phyloP scores from a whole-genome alignment of 2,329 filamentous ascomycete species.

The Pseudocercospora vitis region DNA sequence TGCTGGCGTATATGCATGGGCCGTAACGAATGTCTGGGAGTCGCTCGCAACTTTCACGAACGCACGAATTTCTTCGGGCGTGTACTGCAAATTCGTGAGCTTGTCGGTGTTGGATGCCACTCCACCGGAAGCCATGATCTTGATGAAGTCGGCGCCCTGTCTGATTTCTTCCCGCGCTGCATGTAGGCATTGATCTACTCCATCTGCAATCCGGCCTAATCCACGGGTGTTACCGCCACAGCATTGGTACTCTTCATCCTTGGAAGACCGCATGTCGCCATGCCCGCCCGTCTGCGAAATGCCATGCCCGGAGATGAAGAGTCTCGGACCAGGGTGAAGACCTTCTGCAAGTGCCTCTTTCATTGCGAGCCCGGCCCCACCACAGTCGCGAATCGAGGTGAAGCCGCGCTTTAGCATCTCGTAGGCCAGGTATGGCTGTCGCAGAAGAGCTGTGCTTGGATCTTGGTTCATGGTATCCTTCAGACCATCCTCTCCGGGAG shows the following conservation, averaged over 20 bases:
- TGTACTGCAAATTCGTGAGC: slow-evolving; percentile 58
- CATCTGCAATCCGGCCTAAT: slow-evolving; percentile 53
- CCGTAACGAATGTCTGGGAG: slow-evolving; percentile 56
- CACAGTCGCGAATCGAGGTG: slow-evolving; percentile 59
- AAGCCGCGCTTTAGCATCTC: slow-evolving; percentile 60
- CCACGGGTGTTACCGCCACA: slow-evolving; percentile 48
- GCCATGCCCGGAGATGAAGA: slow-evolving; percentile 57
- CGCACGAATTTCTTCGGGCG: slow-evolving; percentile 56
- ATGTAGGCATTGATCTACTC: slow-evolving; percentile 56
- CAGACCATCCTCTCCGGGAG: slow-evolving; percentile 45
- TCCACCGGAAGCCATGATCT: slow-evolving; percentile 59
- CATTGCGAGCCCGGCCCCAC: slow-evolving; percentile 56
- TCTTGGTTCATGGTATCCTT: slow-evolving; percentile 41
- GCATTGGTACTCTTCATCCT: slow-evolving; percentile 49
- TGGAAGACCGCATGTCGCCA: slow-evolving; percentile 52
- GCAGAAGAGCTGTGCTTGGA: slow-evolving; percentile 42
- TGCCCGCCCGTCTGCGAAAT: slow-evolving; percentile 62
- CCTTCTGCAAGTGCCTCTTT: slow-evolving; percentile 59
- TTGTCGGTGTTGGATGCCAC: slow-evolving; percentile 58
- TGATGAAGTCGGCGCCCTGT: slow-evolving; percentile 60
- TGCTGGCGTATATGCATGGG: slow-evolving; percentile 58
- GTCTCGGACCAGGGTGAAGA: slow-evolving; percentile 55
- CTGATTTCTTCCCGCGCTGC: slow-evolving; percentile 57
- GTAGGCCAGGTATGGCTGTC: slow-evolving; percentile 50
- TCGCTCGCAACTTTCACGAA: slow-evolving; percentile 54